Percentiles rank a stretch among this genome's conserved stretches.
Evolutionary conservation across 805 yeast species (phyloP).

Genomic region (Phaffomyces thermotolerans): DNA sequence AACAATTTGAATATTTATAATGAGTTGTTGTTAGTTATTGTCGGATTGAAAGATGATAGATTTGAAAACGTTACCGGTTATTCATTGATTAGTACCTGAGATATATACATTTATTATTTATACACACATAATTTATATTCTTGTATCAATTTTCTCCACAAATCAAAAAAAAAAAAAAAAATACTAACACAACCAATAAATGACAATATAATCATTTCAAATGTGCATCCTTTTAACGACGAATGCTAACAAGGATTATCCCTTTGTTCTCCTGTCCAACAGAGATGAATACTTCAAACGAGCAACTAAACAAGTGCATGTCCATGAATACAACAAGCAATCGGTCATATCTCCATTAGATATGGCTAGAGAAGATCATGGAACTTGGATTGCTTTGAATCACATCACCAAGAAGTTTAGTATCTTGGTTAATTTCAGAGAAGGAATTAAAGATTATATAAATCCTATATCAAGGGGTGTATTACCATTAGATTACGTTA

Average conservation of each 20-base stretch:
- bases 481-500: constrained; percentile 34
- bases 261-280: constrained; percentile 71
- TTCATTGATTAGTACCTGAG: constrained; percentile 46
- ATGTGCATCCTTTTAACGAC: constrained; percentile 82
- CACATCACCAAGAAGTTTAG: constrained; percentile 49
- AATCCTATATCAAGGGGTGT: constrained; percentile 37
- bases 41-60: constrained; percentile 60
- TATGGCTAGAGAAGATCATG: constrained; percentile 62
- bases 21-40: constrained; percentile 56
- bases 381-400: constrained; percentile 87
- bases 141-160: neutral
- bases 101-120: neutral
- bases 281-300: constrained; percentile 80
- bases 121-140: no score
- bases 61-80: constrained; percentile 73
- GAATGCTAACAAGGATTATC: constrained; percentile 62
- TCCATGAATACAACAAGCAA: constrained; percentile 27
- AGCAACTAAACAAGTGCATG: constrained; percentile 54
- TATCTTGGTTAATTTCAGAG: constrained; percentile 70
- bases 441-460: constrained; percentile 26
- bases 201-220: neutral
- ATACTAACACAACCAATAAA: neutral
- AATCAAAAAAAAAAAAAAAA: neutral
- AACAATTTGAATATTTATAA: constrained; percentile 49
- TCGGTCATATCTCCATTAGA: constrained; percentile 63